Conservation (phyloP, 129 eudicot species). For the Helianthus tuberosus region DNA sequence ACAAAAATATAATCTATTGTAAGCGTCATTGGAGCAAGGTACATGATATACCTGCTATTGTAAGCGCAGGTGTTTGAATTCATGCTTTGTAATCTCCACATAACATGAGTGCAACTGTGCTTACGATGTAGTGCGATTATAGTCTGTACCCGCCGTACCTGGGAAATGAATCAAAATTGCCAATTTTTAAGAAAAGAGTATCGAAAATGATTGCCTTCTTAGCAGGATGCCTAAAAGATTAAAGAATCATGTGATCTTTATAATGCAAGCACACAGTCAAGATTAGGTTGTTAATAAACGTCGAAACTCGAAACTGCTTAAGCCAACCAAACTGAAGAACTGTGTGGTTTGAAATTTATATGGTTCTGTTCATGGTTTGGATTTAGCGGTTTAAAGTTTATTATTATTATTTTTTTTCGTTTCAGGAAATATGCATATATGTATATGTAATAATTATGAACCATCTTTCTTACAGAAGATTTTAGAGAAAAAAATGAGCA, state of each 20-base stretch:
- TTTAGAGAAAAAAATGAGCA: too few relatives aligned
- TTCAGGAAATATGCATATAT: too few relatives aligned
- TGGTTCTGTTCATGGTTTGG: too few relatives aligned
- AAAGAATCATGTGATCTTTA: background rate
- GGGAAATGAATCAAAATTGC: background rate
- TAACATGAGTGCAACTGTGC: slow-evolving; percentile 3
- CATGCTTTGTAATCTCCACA: slow-evolving; percentile 6
- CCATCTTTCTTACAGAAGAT: too few relatives aligned
- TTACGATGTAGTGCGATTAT: background rate
- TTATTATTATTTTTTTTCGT: too few relatives aligned
- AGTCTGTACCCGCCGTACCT: background rate
- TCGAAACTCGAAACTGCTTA: background rate
- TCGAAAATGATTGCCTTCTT: background rate
- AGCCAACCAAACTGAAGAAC: too few relatives aligned
- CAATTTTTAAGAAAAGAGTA: background rate
- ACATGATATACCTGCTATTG: slow-evolving; percentile 21
- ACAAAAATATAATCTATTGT: too few relatives aligned
- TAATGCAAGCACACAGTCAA: background rate
- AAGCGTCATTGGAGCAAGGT: slow-evolving; percentile 26
- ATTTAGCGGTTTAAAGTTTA: too few relatives aligned
- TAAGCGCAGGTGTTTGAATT: slow-evolving; percentile 9
- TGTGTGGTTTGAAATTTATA: background rate
- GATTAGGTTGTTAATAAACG: background rate
- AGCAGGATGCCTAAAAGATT: background rate
- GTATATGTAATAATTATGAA: too few relatives aligned